These are phyloP conservation scores for Poa annua DNA, from an alignment of 176 grass and related monocot genomes.

Conservation along the genomic window DNA sequence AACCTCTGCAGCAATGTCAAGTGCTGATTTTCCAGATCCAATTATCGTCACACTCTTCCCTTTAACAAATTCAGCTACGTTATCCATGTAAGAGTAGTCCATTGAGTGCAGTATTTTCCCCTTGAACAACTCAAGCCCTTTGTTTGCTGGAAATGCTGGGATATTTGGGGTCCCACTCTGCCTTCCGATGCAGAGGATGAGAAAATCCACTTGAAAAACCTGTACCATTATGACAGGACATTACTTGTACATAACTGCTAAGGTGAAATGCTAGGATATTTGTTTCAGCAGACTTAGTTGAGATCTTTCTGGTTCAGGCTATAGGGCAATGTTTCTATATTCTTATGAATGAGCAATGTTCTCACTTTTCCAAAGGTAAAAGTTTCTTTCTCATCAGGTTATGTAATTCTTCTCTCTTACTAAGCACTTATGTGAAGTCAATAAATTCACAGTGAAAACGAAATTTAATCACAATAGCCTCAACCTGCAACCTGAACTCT, in stretches of 20 bases:
- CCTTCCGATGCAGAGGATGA: conserved; percentile 84
- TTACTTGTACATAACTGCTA: conserved; percentile 6
- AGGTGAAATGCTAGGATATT: not conserved
- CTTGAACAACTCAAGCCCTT: conserved; percentile 71
- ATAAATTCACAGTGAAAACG: no score
- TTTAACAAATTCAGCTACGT: conserved; percentile 52
- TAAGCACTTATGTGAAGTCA: no score
- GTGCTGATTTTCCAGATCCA: conserved; percentile 78
- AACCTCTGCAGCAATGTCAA: conserved; percentile 81
- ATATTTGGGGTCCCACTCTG: conserved; percentile 82
- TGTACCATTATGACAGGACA: conserved; percentile 8
- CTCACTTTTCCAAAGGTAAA: no score
- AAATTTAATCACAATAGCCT: no score
- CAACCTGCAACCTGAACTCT: no score
- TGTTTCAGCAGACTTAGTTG: conserved; percentile 5
- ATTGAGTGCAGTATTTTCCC: conserved; percentile 73
- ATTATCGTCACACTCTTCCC: conserved; percentile 64
- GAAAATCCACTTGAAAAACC: conserved; percentile 70
- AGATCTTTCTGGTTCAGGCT: not conserved
- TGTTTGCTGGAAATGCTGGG: conserved; percentile 52
- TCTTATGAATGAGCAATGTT: no score
- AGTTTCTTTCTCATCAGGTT: no score
- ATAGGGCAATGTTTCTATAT: not conserved
- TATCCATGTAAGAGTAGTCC: conserved; percentile 79
- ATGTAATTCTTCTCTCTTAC: no score